phyloP scores from a whole-genome alignment of 441 rosid species.

The Eruca vesicaria region DNA sequence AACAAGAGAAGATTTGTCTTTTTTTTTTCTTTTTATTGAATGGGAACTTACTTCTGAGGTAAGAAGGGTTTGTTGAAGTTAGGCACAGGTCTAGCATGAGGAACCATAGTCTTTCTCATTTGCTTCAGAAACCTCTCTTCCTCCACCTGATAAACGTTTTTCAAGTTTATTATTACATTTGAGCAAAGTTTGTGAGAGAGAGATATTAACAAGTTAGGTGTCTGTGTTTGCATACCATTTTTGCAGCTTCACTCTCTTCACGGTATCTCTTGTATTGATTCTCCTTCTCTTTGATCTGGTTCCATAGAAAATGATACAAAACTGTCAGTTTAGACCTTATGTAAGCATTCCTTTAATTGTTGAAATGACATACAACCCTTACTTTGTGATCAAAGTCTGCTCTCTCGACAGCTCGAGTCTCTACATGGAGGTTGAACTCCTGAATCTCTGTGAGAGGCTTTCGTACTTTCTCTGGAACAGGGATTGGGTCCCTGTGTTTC shows the following conservation, averaged over 20 bases:
- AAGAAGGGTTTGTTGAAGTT: conserved; percentile 81
- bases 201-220: neutral
- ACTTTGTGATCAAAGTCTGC: conserved; percentile 95
- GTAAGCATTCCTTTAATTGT: neutral
- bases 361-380: conserved; percentile 20
- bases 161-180: neutral
- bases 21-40: conserved; percentile 5
- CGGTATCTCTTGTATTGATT: conserved; percentile 80
- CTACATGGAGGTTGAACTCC: conserved; percentile 69
- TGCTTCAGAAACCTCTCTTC: conserved; percentile 93
- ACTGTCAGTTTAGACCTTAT: neutral
- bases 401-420: conserved; percentile 72
- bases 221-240: conserved; percentile 50
- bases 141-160: conserved; percentile 41
- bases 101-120: conserved; percentile 87
- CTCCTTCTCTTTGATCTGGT: conserved; percentile 92
- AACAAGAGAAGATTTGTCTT: neutral
- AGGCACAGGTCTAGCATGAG: conserved; percentile 91
- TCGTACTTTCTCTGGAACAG: conserved; percentile 80
- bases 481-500: conserved; percentile 82
- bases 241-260: conserved; percentile 86
- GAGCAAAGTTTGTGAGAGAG: neutral
- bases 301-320: neutral
- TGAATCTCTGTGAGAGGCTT: conserved; percentile 86
- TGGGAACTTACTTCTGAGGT: conserved; percentile 66